Base-by-base conservation (phyloP, 495 filamentous ascomycete species). In the Parmelia sp. region DNA sequence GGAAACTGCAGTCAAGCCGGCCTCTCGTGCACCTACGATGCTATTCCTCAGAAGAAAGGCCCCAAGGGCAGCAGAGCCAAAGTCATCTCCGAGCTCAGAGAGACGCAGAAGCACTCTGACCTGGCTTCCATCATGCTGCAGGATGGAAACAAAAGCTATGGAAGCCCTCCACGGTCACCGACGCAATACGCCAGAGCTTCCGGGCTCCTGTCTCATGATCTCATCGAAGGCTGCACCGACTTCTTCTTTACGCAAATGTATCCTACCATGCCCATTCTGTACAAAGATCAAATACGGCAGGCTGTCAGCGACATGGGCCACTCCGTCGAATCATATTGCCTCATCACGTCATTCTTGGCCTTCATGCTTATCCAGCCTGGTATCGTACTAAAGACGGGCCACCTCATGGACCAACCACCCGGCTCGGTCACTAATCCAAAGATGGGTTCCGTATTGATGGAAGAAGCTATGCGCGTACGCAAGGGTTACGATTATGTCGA, bases 181-280 rank as follows among this genome's bases (percentile, higher is more conserved):
- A 76, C 75, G 3, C 49, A 29, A 4, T 74, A 77, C 25, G 77
- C 78, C n/a, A 78, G 75, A 29, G 73, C 71, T 1, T 80, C 84
- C 23, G 83, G 81, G 35, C 77, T 90, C 36, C 68, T 92, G 15
- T 79, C 81, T 4, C 75, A 69, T 55, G 83, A 86, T 17, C 79
- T 88, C 71, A 78, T 91, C 67, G 83, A 86, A 63, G 79, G 78
- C 25, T 92, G 89, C 78, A 80, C 90, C 65, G 89, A 94, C 21
- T 91, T 90, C 68, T 95, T 88, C 78, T 95, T 96, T 75, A 78
- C 83, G 64, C 84, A 92, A 71, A 81, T 96, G 72, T 94, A 96
- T 68, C 84, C 89, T 9, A 89, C 87, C 25, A 89, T 92, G 79
- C 91, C 92, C 0, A 87, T 96, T 45, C 79, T 96, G 33, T 82